Conservation (phyloP, 23 red algal species). For the Gracilaria vermiculophylla region DNA sequence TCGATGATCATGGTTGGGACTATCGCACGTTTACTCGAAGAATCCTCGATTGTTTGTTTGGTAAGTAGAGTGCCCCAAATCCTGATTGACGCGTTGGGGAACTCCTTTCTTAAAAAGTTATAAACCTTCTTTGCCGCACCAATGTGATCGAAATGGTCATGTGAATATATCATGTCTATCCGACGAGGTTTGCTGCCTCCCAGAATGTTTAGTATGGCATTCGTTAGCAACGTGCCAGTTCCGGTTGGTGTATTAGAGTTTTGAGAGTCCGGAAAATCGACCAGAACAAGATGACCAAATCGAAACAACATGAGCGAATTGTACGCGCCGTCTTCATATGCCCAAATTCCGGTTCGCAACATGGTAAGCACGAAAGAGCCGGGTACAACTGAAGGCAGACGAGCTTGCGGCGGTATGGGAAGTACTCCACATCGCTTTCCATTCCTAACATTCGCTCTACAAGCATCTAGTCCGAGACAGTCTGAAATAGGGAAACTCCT, state of each 20-base stretch:
- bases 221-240: slow-evolving; percentile 1
- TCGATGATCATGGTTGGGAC: slow-evolving; percentile 27
- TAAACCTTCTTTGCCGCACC: not conserved
- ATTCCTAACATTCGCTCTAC: not conserved
- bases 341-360: slow-evolving; percentile 17
- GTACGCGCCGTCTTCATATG: slow-evolving; percentile 30
- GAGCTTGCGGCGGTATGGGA: slow-evolving; percentile 5
- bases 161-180: slow-evolving; percentile 35
- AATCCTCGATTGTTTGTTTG: not conserved
- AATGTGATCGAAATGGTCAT: slow-evolving; percentile 56
- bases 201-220: slow-evolving; percentile 2
- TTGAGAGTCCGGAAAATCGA: slow-evolving; percentile 9
- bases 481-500: not conserved
- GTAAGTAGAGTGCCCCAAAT: slow-evolving; percentile 7
- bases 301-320: not conserved
- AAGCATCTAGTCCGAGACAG: not conserved
- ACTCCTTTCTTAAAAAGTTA: not conserved
- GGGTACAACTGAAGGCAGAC: not conserved
- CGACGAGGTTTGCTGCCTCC: not conserved
- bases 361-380: not conserved
- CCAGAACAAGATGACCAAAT: not conserved
- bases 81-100: not conserved
- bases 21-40: not conserved
- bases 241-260: slow-evolving; percentile 8
- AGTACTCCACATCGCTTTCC: slow-evolving; percentile 6